Base-by-base conservation (phyloP, 129 eudicot genomes). In the Heracleum sosnowskyi region DNA sequence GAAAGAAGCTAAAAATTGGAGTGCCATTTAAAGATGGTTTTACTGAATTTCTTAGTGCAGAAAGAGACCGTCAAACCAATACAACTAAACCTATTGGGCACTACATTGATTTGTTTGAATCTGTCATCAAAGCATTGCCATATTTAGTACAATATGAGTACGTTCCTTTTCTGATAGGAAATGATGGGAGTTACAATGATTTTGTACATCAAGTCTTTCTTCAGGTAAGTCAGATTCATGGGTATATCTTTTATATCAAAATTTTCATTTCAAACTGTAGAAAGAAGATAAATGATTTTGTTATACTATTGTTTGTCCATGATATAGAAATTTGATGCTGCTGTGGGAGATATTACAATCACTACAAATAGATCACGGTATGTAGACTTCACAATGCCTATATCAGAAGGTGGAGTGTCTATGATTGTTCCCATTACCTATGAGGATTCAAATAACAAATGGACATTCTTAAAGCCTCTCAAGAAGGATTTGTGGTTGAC, bases 301-400 rank as follows among this genome's bases (percentile, higher is more conserved):
- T 15, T 42, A 45, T 8, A 8, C 17, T 69, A 33, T 69, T 69
- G 26, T 47, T 51, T 33, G 45, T 22, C 39, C 40, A 3, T 41
- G 70, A 40, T 34, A 10, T 12, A 86, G 84, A 77, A 80, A 12
- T 83, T 76, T 57, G 87, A 86, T 75, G 90, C 77, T 70, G 90
- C 75, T 45, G 81, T 83, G 33, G 90, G 87, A 11, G 90, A 87
- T 44, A 47, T 84, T 4, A 81, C 86, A 1, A 87, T 87, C 70
- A 76, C 83, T 15, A 28, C 82, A 4, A 81, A 79, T 42, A 12
- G 86, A 36, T 84, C 86, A 49, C 24, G 1, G 24, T 76, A 45
- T 11, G 87, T 55, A 3, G 90, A 84, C 36, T 84, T 81, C 84
- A 86, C 87, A 45, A 39, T 86, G 41, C 87, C 90, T 28, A 84